A percentile compares a stretch with the other conserved stretches of the same genome.
phyloP scores from a whole-genome alignment of 129 eudicot genomes.

The Mikania micrantha region DNA sequence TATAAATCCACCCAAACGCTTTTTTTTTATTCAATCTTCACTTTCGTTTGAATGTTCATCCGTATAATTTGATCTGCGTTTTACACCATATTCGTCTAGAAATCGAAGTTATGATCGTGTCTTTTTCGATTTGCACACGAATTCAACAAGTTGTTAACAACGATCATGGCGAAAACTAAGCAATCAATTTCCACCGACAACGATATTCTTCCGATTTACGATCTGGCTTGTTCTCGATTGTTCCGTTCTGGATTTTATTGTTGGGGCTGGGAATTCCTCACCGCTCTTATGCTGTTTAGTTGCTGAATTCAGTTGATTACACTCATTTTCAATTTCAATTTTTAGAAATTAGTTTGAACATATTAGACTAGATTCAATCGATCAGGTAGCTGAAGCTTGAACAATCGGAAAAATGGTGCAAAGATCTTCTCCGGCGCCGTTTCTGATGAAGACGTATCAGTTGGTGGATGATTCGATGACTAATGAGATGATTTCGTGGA shows the following conservation, averaged over 20 bases:
- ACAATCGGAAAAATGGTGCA: constrained; percentile 43
- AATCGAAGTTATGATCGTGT: constrained; percentile 33
- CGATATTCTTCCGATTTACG: constrained; percentile 15
- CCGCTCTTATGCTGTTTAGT: constrained; percentile 92
- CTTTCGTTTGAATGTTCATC: background rate
- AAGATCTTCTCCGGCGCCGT: constrained; percentile 71
- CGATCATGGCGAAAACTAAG: constrained; percentile 20
- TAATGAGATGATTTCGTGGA: constrained; percentile 78
- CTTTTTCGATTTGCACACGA: background rate
- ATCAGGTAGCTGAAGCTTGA: background rate
- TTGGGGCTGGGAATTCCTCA: constrained; percentile 94
- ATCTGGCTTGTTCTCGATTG: constrained; percentile 43
- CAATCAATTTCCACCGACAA: background rate
- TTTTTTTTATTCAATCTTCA: background rate
- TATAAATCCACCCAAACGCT: constrained; percentile 22
- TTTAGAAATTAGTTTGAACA: background rate
- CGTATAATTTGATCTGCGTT: background rate
- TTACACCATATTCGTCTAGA: background rate
- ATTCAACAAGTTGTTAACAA: constrained; percentile 24
- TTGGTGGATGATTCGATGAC: constrained; percentile 74
- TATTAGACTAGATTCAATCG: constrained; percentile 4
- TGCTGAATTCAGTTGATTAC: constrained; percentile 13
- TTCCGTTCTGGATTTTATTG: constrained; percentile 86
- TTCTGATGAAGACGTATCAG: constrained; percentile 65
- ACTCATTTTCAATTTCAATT: background rate